Base-by-base conservation (phyloP, 2,329 filamentous ascomycete genomes). In the Oidium heveae region DNA sequence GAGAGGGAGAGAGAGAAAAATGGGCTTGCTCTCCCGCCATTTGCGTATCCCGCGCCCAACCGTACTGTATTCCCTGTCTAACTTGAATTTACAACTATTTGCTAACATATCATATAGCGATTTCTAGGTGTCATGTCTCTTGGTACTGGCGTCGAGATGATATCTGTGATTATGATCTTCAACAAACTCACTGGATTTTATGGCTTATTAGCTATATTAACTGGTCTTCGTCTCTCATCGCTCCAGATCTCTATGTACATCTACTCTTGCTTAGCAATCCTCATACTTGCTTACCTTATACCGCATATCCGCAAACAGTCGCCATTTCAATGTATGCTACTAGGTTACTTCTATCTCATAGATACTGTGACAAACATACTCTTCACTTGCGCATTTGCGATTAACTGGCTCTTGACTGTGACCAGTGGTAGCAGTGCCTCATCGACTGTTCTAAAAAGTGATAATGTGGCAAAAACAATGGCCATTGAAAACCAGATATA, bases 101-200 rank as follows among this genome's bases (percentile, higher is more conserved):
- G 55, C 57, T 63, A 52, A 63, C 54, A 41, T 52, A 53, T 39
- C 22, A n/a, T 16, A 41, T 66, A 94, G 87, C 82, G 79, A 50
- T 89, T 94, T 66, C 76, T 94, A 60, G 86, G 85, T 65, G 72
- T 87, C 63, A 82, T 94, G 72, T 85, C 84, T 64, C 79, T 95
- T 55, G 84, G 86, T 62, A 89, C 85, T 36, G 88, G 86, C 60
- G 82, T 85, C 50, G 86, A 91, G 61, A 75, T 95, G 63, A 86
- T 94, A 63, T 80, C 84, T 4, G 74, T 91, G 58, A 80, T 84
- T 12, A 77, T 94, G 59, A 74, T 93, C 55, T 81, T 95, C 70
- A 95, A 95, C 74, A 94, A 94, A 68, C 77, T 88, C 60, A 89
- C 86, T 52, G 88, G 87, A 56, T 73, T 94, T 61, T 95, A 94